Percentiles rank a stretch among this genome's conserved stretches.
phyloP scores from a whole-genome alignment of 2,329 filamentous ascomycete species.

The Xylaria sp. region DNA sequence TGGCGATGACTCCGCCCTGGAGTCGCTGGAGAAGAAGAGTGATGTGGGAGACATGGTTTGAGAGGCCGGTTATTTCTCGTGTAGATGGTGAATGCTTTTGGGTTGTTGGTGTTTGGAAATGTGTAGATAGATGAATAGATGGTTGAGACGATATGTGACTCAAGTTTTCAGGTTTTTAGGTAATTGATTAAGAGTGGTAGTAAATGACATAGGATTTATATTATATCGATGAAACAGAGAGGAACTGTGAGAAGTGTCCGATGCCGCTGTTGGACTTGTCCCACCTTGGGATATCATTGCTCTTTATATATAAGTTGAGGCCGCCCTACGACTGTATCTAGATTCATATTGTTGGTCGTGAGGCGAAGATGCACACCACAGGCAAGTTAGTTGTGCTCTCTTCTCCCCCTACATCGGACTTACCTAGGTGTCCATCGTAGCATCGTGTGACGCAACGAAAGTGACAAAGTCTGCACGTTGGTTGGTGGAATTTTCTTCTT shows the following conservation, averaged over 20 bases:
- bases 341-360: not conserved
- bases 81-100: no score
- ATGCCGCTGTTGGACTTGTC: not conserved
- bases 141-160: no score
- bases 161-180: not conserved
- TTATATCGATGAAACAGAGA: not conserved
- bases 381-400: not conserved
- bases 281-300: slow-evolving; percentile 10
- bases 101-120: no score
- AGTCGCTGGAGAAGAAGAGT: not conserved
- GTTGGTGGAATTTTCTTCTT: not conserved
- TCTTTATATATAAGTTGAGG: slow-evolving; percentile 23
- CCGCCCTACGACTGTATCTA: not conserved
- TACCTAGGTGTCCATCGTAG: not conserved
- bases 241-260: not conserved
- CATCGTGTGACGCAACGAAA: not conserved
- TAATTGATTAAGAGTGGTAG: not conserved
- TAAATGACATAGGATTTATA: not conserved
- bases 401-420: not conserved
- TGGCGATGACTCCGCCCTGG: not conserved
- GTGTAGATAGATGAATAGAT: not conserved
- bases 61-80: not conserved
- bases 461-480: not conserved
- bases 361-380: slow-evolving; percentile 7
- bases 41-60: slow-evolving; percentile 28